Base-by-base conservation (phyloP, 257 asterid genomes). In the Rauvolfia tetraphylla region DNA sequence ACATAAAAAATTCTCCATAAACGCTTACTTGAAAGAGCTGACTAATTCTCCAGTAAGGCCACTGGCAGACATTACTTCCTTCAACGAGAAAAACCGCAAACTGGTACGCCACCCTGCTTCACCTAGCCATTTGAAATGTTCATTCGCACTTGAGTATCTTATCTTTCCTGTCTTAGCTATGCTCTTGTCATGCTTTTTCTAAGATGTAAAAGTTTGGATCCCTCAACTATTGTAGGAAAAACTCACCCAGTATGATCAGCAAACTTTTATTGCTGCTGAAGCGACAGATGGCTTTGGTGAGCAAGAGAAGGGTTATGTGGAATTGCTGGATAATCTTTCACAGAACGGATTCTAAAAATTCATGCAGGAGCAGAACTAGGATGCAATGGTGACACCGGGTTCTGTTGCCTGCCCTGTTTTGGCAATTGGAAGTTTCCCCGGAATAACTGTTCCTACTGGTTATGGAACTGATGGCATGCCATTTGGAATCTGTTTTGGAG, bases 391-490 rank as follows among this genome's bases (percentile, higher is more conserved):
- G 72, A 84, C 86, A 5, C 71, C 85, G 46, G 88, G 90, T 14
- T 51, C 79, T 4, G 81, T 61, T 27, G 84, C 69, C 29, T 75
- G 89, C 11, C 17, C 85, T n/a, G 85, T 90, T 73, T 62, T 78
- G 36, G 96, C 92, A 11, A 84, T 87, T 9, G 92, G 92, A 23
- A 91, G 93, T 12, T 90, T 56, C 56, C 93, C 92, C n/a, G 95
- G 81, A 5, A 85, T 91, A 80, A 88, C 81, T 0, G 82, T 91
- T 36, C 96, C 93, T 0, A 92, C 90, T 3, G 93, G 90, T 27
- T 89, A 88, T 54, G 90, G 82, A 78, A 66, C 74, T 10, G 83
- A 82, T 63, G 93, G 92, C 18, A 86, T 79, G 84, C 95, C 97
- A 2, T 83, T 88, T 42, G 92, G 97, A 5, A 79, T 91, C 29